Percentiles rank a stretch among this genome's conserved stretches.
These are phyloP conservation scores for Globisporangium rhizosaccharum DNA, from an alignment of 352 stramenopile species.

Conservation along the genomic window DNA sequence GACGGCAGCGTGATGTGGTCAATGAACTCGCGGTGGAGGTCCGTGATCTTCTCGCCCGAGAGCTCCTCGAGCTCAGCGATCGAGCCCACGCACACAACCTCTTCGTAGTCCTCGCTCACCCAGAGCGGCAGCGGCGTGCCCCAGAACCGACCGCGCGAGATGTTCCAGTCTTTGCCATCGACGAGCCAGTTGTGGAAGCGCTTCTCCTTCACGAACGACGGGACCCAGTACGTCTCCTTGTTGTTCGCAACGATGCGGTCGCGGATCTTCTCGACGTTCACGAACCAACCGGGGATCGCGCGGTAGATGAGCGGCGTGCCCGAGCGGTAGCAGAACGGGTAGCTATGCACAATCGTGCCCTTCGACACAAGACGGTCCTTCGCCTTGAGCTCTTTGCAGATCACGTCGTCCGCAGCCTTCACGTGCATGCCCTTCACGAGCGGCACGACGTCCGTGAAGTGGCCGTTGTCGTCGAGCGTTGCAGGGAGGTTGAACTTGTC, in stretches of 20 bases:
- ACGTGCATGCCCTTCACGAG: conserved; percentile 95
- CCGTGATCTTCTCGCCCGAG: conserved; percentile 88
- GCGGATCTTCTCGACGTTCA: conserved; percentile 98
- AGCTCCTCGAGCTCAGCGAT: conserved; percentile 96
- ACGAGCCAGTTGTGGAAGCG: conserved; percentile 99
- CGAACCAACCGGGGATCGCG: conserved; percentile 98
- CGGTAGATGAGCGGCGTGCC: conserved; percentile 99
- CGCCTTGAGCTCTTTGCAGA: conserved; percentile 95
- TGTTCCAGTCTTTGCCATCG: conserved; percentile 98
- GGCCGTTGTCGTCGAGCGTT: conserved; percentile 95
- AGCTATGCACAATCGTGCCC: conserved; percentile 96
- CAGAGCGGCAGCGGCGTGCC: conserved; percentile 98
- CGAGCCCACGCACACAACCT: conserved; percentile 96
- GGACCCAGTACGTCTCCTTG: conserved; percentile 82
- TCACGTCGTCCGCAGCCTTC: conserved; percentile 97
- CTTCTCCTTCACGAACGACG: conserved; percentile 95
- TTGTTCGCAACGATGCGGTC: conserved; percentile 92
- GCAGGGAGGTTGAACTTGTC: conserved; percentile 95
- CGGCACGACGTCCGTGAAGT: conserved; percentile 91
- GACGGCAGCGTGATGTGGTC: conserved; percentile 98
- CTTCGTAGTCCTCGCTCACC: conserved; percentile 96
- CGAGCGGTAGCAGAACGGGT: conserved; percentile 99
- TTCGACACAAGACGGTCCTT: conserved; percentile 95
- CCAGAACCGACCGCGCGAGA: conserved; percentile 98
- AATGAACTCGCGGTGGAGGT: conserved; percentile 98